Evolutionary conservation across 805 yeast species (phyloP).

Genomic region (Nakazawaea pomicola): DNA sequence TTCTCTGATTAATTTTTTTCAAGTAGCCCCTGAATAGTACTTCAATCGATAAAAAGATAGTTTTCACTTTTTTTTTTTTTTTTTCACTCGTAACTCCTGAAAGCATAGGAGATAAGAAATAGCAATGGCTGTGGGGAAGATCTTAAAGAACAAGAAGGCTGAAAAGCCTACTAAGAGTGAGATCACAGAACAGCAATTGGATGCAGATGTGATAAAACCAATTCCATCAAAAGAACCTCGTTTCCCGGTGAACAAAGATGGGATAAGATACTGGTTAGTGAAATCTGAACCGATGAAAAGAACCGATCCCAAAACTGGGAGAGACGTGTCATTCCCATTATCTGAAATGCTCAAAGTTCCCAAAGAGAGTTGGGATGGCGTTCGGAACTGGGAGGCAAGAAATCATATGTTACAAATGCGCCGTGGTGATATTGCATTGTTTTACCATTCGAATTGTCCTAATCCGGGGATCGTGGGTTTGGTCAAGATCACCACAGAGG

Average conservation of each 20-base stretch:
- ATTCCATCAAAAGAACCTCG: slow-evolving; percentile 6
- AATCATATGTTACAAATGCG: slow-evolving; percentile 45
- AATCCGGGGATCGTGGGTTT: slow-evolving; percentile 53
- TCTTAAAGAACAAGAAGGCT: not conserved
- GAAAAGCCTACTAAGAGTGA: too few relatives aligned
- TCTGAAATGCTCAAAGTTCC: slow-evolving; percentile 33
- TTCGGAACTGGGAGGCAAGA: slow-evolving; percentile 52
- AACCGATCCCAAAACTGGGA: slow-evolving; percentile 39
- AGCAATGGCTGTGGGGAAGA: slow-evolving; percentile 1
- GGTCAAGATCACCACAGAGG: slow-evolving; percentile 29
- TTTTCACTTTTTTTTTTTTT: too few relatives aligned
- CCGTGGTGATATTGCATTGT: slow-evolving; percentile 40
- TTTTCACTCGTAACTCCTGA: too few relatives aligned
- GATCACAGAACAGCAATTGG: not conserved
- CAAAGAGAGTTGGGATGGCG: slow-evolving; percentile 54
- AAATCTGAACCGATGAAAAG: slow-evolving; percentile 52
- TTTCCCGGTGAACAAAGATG: slow-evolving; percentile 5
- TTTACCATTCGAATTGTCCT: slow-evolving; percentile 53
- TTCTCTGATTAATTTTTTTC: too few relatives aligned
- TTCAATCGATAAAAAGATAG: too few relatives aligned
- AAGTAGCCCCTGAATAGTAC: too few relatives aligned
- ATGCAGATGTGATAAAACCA: slow-evolving; percentile 5
- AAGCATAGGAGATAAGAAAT: too few relatives aligned
- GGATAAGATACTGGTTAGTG: slow-evolving; percentile 42
- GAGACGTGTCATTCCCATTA: slow-evolving; percentile 45